Conservation (phyloP, 2,329 filamentous ascomycete species). For the Mycosphaerella sp. region DNA sequence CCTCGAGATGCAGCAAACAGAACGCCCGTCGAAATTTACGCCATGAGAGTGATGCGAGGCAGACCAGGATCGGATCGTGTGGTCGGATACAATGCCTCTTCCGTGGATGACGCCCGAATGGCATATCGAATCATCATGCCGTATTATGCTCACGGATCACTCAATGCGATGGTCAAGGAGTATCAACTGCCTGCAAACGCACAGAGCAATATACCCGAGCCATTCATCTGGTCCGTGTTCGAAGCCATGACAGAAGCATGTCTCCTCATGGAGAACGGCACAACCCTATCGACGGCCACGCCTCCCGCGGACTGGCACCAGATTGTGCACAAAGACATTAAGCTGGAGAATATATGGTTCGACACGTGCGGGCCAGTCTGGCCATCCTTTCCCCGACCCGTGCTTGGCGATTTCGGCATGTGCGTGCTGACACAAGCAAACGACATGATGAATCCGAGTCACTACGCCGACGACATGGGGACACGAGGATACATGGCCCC, state of each 20-base stretch:
- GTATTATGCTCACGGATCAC: neutral
- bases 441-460: slow-evolving; percentile 1
- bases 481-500: slow-evolving; percentile 1
- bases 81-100: neutral
- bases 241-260: neutral
- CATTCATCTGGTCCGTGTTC: slow-evolving; percentile 9
- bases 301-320: slow-evolving; percentile 3
- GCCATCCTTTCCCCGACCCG: neutral
- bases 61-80: neutral
- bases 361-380: neutral
- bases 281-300: neutral
- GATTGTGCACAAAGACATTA: slow-evolving; percentile 16
- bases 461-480: neutral
- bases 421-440: slow-evolving; percentile 3
- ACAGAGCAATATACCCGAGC: neutral
- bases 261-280: slow-evolving; percentile 8
- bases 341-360: slow-evolving; percentile 9
- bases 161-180: neutral
- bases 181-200: neutral
- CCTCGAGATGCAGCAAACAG: neutral
- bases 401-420: neutral
- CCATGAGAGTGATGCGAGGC: neutral
- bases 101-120: slow-evolving; percentile 1
- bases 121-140: slow-evolving; percentile 6
- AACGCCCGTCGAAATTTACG: neutral